Conservation (phyloP, 345 rosid species). For the Hypericum perforatum region DNA sequence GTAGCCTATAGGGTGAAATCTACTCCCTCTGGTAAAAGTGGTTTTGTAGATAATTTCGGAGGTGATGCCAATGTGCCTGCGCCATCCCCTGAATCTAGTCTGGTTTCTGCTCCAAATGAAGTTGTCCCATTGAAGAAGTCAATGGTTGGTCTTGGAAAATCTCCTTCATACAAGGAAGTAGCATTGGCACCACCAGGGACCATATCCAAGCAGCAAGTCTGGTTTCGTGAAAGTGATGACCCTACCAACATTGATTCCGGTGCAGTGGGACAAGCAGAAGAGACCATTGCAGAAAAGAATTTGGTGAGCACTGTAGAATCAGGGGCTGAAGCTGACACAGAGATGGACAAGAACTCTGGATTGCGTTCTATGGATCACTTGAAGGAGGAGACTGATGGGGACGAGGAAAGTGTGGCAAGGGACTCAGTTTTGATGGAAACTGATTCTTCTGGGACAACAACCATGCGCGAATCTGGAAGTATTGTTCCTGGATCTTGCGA, state of each 20-base stretch:
- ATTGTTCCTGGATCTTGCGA: no score
- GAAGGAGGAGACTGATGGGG: slow-evolving; percentile 21
- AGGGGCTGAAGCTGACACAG: slow-evolving; percentile 21
- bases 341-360: slow-evolving; percentile 26
- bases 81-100: slow-evolving; percentile 34
- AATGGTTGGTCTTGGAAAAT: slow-evolving; percentile 63
- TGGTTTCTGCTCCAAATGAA: slow-evolving; percentile 30
- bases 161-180: slow-evolving; percentile 97
- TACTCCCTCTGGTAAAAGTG: slow-evolving; percentile 34
- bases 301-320: slow-evolving; percentile 19
- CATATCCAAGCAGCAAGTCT: slow-evolving; percentile 55
- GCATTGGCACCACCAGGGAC: slow-evolving; percentile 95
- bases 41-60: slow-evolving; percentile 27
- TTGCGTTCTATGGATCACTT: slow-evolving; percentile 12
- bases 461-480: no score
- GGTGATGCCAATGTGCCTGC: slow-evolving; percentile 26
- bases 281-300: slow-evolving; percentile 28
- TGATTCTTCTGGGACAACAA: slow-evolving; percentile 10
- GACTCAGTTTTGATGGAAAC: slow-evolving; percentile 31
- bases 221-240: slow-evolving; percentile 37
- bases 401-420: slow-evolving; percentile 31
- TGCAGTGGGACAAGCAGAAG: slow-evolving; percentile 25
- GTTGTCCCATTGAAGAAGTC: slow-evolving; percentile 30
- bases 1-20: slow-evolving; percentile 83
- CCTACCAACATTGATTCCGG: slow-evolving; percentile 32